phyloP scores from a whole-genome alignment of 78 protist species.

The Dictyostelium intermedium region DNA sequence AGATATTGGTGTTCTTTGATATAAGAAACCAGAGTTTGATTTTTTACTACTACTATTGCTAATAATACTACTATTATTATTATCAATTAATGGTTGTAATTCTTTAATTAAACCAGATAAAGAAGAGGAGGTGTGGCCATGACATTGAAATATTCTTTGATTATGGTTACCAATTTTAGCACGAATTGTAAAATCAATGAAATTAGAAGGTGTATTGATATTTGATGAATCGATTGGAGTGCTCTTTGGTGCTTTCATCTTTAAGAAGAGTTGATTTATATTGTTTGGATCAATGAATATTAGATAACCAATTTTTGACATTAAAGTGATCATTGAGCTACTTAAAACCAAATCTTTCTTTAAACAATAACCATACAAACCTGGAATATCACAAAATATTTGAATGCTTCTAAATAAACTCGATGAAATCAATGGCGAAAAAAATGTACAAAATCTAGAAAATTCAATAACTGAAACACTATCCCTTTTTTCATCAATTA shows the following conservation, averaged over 20 bases:
- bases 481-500: not conserved
- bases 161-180: not conserved
- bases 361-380: not conserved
- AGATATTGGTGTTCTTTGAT: not conserved
- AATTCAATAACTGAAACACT: not conserved
- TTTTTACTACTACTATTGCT: not conserved
- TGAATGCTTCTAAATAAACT: constrained; percentile 20
- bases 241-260: not conserved
- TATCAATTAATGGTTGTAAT: not conserved
- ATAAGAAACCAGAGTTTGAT: not conserved
- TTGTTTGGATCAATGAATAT: not conserved
- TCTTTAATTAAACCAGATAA: not conserved
- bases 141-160: constrained; percentile 10
- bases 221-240: not conserved
- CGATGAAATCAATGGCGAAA: not conserved
- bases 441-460: not conserved
- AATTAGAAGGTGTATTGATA: not conserved
- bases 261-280: not conserved
- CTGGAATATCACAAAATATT: not conserved
- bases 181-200: constrained; percentile 1
- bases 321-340: not conserved
- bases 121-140: not conserved
- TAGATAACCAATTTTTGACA: not conserved
- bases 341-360: not conserved
- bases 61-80: not conserved